Evolutionary conservation across 495 filamentous ascomycete species (phyloP).

Genomic region (Podospora fimiseda): DNA sequence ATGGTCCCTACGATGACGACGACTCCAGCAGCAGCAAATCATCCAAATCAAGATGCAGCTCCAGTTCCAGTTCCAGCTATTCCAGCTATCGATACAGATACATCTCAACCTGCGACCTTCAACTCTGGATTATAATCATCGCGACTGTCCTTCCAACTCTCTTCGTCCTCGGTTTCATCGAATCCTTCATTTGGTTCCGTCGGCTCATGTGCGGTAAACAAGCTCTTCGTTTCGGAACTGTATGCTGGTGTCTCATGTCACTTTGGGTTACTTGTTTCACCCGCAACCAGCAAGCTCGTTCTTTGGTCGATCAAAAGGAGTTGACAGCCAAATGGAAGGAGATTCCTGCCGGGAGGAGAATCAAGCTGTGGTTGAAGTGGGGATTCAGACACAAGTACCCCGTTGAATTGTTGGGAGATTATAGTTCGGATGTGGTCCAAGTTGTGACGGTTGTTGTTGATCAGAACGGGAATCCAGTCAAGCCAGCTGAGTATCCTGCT

Average conservation of each 20-base stretch:
- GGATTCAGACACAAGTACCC: conserved; percentile 47
- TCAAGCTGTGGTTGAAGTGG: conserved; percentile 44
- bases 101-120: conserved; percentile 23
- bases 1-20: background rate
- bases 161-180: conserved; percentile 44
- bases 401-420: conserved; percentile 20
- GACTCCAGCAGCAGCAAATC: too few relatives aligned
- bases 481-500: too few relatives aligned
- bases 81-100: conserved; percentile 17
- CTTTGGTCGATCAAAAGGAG: conserved; percentile 33
- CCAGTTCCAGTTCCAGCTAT: conserved; percentile 13
- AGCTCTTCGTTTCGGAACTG: conserved; percentile 41
- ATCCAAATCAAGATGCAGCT: too few relatives aligned
- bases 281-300: conserved; percentile 35
- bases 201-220: conserved; percentile 46
- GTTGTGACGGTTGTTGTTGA: background rate
- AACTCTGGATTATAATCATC: conserved; percentile 32
- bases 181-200: conserved; percentile 46
- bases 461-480: too few relatives aligned
- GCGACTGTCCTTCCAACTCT: conserved; percentile 34
- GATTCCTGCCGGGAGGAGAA: conserved; percentile 30
- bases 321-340: conserved; percentile 40
- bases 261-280: conserved; percentile 38
- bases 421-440: background rate
- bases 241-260: conserved; percentile 42